Evolutionary conservation across 306 rosid species (phyloP).

Genomic region (Malus domestica): ASM211411v1 NC_041795.1:3882001-3882500

Average conservation of each 20-base stretch:
- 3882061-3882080: background rate
- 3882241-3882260: background rate
- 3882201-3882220: background rate
- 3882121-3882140: background rate
- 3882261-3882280: background rate
- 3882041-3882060: background rate
- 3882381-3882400: background rate
- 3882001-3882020: background rate
- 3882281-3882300: background rate
- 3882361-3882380: background rate
- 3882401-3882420: background rate
- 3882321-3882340: background rate
- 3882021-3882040: background rate
- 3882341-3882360: background rate
- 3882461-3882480: background rate
- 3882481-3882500: background rate
- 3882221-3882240: background rate
- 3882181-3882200: background rate
- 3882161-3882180: background rate
- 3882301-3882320: background rate
- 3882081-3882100: constrained; percentile 3
- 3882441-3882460: background rate
- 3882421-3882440: background rate
- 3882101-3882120: background rate
- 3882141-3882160: background rate